These are phyloP conservation scores for Aspergillus felis DNA, from an alignment of 2,329 filamentous ascomycete genomes.

Conservation along the genomic window DNA sequence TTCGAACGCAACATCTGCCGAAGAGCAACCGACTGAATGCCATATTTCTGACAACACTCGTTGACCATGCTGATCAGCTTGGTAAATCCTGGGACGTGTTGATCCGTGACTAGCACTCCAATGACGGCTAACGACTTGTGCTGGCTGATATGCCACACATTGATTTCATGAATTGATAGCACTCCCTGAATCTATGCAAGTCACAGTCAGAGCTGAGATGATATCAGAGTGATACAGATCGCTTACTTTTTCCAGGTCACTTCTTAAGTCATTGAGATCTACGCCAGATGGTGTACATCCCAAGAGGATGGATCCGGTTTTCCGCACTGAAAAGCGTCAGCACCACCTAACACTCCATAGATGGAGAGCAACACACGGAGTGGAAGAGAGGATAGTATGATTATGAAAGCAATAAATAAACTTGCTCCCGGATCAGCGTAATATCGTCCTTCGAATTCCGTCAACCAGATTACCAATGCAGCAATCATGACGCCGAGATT, in stretches of 20 bases:
- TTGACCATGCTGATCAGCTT: constrained; percentile 58
- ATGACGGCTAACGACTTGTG: constrained; percentile 65
- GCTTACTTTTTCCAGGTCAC: constrained; percentile 62
- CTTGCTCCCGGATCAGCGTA: constrained; percentile 70
- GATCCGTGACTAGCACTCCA: constrained; percentile 61
- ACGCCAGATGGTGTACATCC: constrained; percentile 62
- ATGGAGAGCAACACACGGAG: constrained; percentile 37
- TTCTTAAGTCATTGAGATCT: constrained; percentile 59
- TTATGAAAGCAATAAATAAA: constrained; percentile 69
- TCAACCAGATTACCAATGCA: constrained; percentile 65
- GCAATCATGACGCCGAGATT: constrained; percentile 72
- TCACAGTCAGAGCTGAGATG: constrained; percentile 1
- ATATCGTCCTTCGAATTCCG: constrained; percentile 54
- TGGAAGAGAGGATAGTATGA: constrained; percentile 59
- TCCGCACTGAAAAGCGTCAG: constrained; percentile 19
- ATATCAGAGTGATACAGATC: constrained; percentile 3
- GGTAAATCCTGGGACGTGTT: constrained; percentile 56
- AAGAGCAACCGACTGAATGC: constrained; percentile 67
- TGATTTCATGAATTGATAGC: constrained; percentile 65
- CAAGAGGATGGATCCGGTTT: constrained; percentile 59
- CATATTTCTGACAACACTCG: constrained; percentile 69
- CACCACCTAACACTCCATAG: background rate
- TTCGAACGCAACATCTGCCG: constrained; percentile 54
- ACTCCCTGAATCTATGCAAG: constrained; percentile 58
- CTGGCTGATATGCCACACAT: constrained; percentile 71